A percentile compares a stretch with the other conserved stretches of the same genome.
Conservation (phyloP, 768 basidiomycete species). For the Pholiota conissans region DNA sequence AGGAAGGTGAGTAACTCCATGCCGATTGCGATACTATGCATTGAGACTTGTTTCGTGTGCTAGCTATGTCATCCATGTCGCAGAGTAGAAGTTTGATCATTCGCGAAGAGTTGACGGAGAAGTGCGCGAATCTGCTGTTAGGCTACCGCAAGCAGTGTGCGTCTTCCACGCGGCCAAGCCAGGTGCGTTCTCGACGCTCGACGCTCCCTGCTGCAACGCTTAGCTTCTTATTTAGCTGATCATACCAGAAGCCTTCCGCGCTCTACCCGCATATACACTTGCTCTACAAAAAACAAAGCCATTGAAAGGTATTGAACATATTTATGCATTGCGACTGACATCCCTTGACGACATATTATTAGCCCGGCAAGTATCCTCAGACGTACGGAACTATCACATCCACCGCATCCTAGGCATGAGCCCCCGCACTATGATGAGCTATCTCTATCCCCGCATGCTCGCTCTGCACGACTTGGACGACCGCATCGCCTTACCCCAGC, state of each 20-base stretch:
- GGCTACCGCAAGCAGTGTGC: slow-evolving; percentile 92
- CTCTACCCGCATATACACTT: slow-evolving; percentile 79
- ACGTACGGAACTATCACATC: slow-evolving; percentile 86
- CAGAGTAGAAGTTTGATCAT: slow-evolving; percentile 69
- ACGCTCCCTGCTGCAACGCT: background rate
- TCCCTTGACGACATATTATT: too few species aligned
- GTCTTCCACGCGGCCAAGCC: slow-evolving; percentile 69
- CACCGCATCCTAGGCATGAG: slow-evolving; percentile 74
- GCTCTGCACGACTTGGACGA: slow-evolving; percentile 85
- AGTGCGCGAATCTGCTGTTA: slow-evolving; percentile 76
- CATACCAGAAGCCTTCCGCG: slow-evolving; percentile 90
- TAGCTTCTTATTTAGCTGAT: slow-evolving; percentile 60
- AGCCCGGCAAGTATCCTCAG: slow-evolving; percentile 90
- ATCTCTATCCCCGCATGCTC: slow-evolving; percentile 86
- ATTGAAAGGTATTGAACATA: slow-evolving; percentile 71
- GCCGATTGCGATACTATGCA: background rate
- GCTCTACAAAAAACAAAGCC: slow-evolving; percentile 88
- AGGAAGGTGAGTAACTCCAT: slow-evolving; percentile 59
- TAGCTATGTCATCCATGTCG: slow-evolving; percentile 73
- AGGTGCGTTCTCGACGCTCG: slow-evolving; percentile 57
- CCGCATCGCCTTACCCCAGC: slow-evolving; percentile 66
- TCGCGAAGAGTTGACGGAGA: slow-evolving; percentile 81
- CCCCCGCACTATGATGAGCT: slow-evolving; percentile 67
- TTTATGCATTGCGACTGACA: background rate
- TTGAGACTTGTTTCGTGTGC: background rate